Conservation (phyloP, 495 filamentous ascomycete genomes). For the Xylona heveae region DNA sequence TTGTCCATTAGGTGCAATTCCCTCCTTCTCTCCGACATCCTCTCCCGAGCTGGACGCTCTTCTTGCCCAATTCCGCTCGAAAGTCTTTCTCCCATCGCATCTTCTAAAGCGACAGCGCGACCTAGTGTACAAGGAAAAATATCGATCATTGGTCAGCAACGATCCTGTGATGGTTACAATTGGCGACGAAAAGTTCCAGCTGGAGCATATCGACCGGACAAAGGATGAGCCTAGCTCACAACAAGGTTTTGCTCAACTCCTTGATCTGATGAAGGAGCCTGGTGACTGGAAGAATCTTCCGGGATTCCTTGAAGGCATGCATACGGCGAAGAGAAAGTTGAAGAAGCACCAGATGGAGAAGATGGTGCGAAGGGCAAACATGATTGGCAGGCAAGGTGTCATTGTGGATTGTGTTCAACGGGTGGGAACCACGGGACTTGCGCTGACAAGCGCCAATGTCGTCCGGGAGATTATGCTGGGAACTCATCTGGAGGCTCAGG, state of each 20-base stretch:
- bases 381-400: conserved; percentile 10
- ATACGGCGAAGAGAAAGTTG: conserved; percentile 6
- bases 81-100: conserved; percentile 15
- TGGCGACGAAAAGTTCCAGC: conserved; percentile 14
- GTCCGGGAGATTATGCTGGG: conserved; percentile 9
- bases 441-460: conserved; percentile 7
- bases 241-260: conserved; percentile 6
- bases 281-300: conserved; percentile 17
- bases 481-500: conserved; percentile 9
- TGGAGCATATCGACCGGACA: conserved; percentile 13
- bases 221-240: conserved; percentile 12
- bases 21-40: conserved; percentile 26
- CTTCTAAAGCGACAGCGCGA: conserved; percentile 12
- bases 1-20: conserved; percentile 25
- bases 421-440: conserved; percentile 12
- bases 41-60: conserved; percentile 27
- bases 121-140: conserved; percentile 13
- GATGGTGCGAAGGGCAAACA: conserved; percentile 11
- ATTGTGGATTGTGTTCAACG: conserved; percentile 13
- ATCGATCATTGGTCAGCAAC: conserved; percentile 7
- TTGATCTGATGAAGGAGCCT: conserved; percentile 9
- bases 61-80: conserved; percentile 14
- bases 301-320: conserved; percentile 12
- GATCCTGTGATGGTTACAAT: conserved; percentile 15
- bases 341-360: conserved; percentile 7